phyloP scores from a whole-genome alignment of 1,139 yeast species.

The Scheffersomyces segobiensis region DNA sequence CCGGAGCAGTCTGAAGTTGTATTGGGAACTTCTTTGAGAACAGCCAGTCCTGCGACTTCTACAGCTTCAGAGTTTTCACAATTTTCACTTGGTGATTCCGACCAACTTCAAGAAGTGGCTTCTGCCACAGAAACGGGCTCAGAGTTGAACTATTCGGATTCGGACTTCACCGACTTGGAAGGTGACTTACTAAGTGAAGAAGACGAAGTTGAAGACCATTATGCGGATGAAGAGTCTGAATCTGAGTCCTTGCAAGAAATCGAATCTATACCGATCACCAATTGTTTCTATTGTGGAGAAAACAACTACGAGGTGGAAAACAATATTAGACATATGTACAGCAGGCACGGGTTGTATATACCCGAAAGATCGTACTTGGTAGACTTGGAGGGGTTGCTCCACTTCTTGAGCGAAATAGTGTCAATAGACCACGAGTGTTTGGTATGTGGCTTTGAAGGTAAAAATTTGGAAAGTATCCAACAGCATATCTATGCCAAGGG shows the following conservation, averaged over 20 bases:
- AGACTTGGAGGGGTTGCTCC: slow-evolving; percentile 47
- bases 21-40: slow-evolving; percentile 22
- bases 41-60: slow-evolving; percentile 54
- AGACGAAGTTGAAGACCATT: slow-evolving; percentile 24
- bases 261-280: slow-evolving; percentile 31
- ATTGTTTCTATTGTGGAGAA: slow-evolving; percentile 44
- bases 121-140: slow-evolving; percentile 48
- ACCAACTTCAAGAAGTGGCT: slow-evolving; percentile 33
- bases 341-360: slow-evolving; percentile 49
- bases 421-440: slow-evolving; percentile 50
- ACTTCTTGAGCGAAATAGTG: slow-evolving; percentile 44
- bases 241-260: slow-evolving; percentile 23
- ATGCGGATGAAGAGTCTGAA: slow-evolving; percentile 12
- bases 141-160: slow-evolving; percentile 47
- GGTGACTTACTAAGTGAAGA: slow-evolving; percentile 24
- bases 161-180: slow-evolving; percentile 40
- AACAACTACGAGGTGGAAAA: slow-evolving; percentile 39
- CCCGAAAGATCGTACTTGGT: slow-evolving; percentile 47
- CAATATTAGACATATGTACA: slow-evolving; percentile 51
- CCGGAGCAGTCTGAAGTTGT: slow-evolving; percentile 11
- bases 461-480: slow-evolving; percentile 48
- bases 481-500: slow-evolving; percentile 55
- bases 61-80: slow-evolving; percentile 60
- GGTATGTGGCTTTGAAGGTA: slow-evolving; percentile 55
- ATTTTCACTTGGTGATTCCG: slow-evolving; percentile 65